phyloP scores from a whole-genome alignment of 2,329 filamentous ascomycete species.

The Fusarium decemcellulare region DNA sequence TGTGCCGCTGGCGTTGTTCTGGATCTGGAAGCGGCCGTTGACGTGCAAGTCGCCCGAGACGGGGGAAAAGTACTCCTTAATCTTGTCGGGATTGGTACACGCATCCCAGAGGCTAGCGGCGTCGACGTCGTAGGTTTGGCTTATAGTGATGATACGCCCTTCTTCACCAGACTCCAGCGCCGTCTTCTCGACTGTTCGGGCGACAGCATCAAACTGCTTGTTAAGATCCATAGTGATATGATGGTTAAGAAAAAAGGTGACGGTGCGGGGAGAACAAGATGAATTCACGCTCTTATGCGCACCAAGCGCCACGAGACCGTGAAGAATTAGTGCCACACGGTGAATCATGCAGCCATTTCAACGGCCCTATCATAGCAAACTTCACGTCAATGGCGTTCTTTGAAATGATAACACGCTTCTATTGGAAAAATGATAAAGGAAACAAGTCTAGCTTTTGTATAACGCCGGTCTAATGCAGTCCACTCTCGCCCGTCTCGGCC shows the following conservation, averaged over 20 bases:
- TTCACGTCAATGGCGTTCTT: not conserved
- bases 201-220: not conserved
- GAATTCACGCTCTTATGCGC: not conserved
- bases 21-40: conserved; percentile 8
- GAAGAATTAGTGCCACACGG: not conserved
- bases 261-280: not conserved
- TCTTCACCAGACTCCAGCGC: not conserved
- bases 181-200: not conserved
- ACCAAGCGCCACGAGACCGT: not conserved
- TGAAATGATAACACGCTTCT: conserved; percentile 6
- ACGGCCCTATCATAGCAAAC: not conserved
- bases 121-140: not conserved
- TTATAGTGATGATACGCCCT: not conserved
- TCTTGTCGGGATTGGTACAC: conserved; percentile 3
- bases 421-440: conserved; percentile 8
- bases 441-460: conserved; percentile 12
- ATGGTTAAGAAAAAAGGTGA: not conserved
- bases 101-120: not conserved
- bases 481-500: conserved; percentile 62
- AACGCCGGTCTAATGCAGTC: conserved; percentile 45
- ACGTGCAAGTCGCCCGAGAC: not conserved
- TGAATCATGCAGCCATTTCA: not conserved
- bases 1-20: conserved; percentile 12
- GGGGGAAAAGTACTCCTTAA: conserved; percentile 6
- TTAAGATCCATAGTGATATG: conserved; percentile 4